phyloP scores from a whole-genome alignment of 1,284 basidiomycete species.

The Heterobasidion occidentale region DNA sequence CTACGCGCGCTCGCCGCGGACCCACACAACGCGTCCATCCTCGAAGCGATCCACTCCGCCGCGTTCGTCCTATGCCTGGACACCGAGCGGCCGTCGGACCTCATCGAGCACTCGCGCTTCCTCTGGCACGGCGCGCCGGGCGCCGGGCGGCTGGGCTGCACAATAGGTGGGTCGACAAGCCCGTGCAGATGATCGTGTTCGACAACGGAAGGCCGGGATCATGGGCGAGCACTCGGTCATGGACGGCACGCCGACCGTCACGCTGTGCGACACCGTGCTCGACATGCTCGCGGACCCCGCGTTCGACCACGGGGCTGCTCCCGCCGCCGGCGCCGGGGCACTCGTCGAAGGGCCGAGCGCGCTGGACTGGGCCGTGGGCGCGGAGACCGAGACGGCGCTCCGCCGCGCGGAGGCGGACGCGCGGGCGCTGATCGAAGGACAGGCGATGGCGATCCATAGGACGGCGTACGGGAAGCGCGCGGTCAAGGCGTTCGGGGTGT shows the following conservation, averaged over 20 bases:
- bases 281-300: constrained; percentile 49
- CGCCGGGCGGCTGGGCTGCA: constrained; percentile 39
- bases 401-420: constrained; percentile 49
- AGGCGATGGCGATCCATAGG: constrained; percentile 58
- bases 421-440: constrained; percentile 53
- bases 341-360: constrained; percentile 20
- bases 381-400: constrained; percentile 41
- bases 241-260: constrained; percentile 71
- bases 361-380: constrained; percentile 62
- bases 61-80: constrained; percentile 82
- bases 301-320: constrained; percentile 44
- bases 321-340: constrained; percentile 4
- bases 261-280: constrained; percentile 67
- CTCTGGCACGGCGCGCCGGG: constrained; percentile 63
- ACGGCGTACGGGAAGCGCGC: constrained; percentile 81
- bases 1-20: constrained; percentile 49
- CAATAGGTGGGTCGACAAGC: constrained; percentile 81
- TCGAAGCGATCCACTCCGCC: constrained; percentile 73
- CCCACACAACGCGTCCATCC: constrained; percentile 51
- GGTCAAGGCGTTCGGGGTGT: constrained; percentile 82
- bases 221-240: constrained; percentile 92
- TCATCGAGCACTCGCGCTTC: constrained; percentile 53
- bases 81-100: constrained; percentile 40
- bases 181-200: constrained; percentile 74
- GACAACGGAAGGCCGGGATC: constrained; percentile 75